Evolutionary conservation across 108 stramenopile species (phyloP).

Genomic region (Bacterosira constricta): DNA sequence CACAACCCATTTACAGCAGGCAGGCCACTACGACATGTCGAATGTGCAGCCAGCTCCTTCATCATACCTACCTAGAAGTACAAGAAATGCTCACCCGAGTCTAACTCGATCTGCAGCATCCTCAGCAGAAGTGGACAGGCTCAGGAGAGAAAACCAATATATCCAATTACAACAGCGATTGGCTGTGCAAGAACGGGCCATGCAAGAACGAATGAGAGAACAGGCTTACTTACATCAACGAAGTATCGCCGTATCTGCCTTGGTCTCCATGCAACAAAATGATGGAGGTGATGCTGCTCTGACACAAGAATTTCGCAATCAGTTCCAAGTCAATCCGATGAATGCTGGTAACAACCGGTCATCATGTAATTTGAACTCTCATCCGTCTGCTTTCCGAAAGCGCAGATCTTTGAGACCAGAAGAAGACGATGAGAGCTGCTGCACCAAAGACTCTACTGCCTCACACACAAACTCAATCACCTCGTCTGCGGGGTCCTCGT

Average conservation of each 20-base stretch:
- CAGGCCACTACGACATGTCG: background rate
- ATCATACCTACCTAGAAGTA: too few species aligned
- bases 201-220: conserved; percentile 25
- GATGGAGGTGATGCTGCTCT: background rate
- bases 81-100: background rate
- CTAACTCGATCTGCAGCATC: conserved; percentile 14
- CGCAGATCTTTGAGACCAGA: background rate
- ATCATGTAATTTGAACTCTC: background rate
- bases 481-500: conserved; percentile 4
- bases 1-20: background rate
- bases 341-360: background rate
- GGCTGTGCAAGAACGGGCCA: conserved; percentile 19
- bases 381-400: background rate
- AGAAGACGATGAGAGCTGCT: background rate
- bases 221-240: conserved; percentile 6
- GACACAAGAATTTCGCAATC: background rate
- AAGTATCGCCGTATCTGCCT: background rate
- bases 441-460: background rate
- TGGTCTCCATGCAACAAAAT: background rate
- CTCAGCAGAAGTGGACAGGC: conserved; percentile 23
- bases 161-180: conserved; percentile 21
- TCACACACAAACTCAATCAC: background rate
- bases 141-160: conserved; percentile 24
- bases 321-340: background rate
- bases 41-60: background rate